These are phyloP conservation scores for Populus alba DNA, from an alignment of 345 rosid species.

Conservation along the genomic window DNA sequence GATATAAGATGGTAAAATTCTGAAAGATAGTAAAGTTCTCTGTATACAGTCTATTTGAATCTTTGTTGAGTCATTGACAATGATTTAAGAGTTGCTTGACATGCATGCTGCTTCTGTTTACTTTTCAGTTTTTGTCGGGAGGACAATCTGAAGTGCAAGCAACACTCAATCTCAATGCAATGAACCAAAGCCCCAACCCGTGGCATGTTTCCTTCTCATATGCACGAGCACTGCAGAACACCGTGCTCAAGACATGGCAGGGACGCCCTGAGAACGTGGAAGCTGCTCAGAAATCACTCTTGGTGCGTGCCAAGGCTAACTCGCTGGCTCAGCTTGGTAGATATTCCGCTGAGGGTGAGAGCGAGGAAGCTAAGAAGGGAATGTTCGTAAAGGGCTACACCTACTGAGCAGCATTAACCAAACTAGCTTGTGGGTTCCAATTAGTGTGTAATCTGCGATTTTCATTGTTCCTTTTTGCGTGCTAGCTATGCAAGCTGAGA, in stretches of 20 bases:
- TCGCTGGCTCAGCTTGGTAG: constrained; percentile 93
- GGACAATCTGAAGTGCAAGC: constrained; percentile 98
- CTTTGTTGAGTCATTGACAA: background rate
- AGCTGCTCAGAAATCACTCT: constrained; percentile 78
- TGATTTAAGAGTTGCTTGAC: background rate
- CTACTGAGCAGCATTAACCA: constrained; percentile 42
- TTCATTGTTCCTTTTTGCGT: background rate
- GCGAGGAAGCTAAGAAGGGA: constrained; percentile 89
- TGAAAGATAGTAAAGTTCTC: too few species aligned
- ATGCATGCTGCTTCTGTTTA: background rate
- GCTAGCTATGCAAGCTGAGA: background rate
- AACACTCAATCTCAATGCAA: constrained; percentile 85
- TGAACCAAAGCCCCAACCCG: constrained; percentile 98
- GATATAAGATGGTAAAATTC: too few species aligned
- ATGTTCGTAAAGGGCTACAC: constrained; percentile 98
- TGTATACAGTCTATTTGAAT: background rate
- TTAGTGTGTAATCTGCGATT: background rate
- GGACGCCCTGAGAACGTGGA: constrained; percentile 75
- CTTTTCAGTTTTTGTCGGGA: constrained; percentile 82
- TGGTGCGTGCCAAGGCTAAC: constrained; percentile 94
- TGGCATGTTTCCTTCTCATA: constrained; percentile 99
- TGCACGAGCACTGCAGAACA: constrained; percentile 94
- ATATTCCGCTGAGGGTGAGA: constrained; percentile 80
- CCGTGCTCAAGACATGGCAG: constrained; percentile 95
- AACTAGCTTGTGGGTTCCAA: background rate